Base-by-base conservation (phyloP, 768 basidiomycete genomes). In the Suillus subalutaceus region DNA sequence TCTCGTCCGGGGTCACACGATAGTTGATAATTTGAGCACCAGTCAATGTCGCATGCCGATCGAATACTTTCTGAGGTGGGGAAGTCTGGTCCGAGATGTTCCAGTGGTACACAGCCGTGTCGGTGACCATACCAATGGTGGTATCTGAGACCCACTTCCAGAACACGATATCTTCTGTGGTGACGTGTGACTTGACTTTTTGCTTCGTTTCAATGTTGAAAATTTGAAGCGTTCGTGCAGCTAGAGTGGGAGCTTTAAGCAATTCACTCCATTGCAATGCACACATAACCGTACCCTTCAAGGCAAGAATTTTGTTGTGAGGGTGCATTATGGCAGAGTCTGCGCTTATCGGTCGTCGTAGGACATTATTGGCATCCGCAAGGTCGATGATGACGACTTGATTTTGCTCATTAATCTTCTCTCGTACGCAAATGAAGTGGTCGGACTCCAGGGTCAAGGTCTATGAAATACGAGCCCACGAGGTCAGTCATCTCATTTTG, bases 361-460 rank as follows among this genome's bases (percentile, higher is more conserved):
- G 86, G 72, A 99, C 93, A 90, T 97, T 94, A 83, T 98, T 98
- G 73, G 96, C 94, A 79, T 99, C 94, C 67, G 91, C 84, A 69
- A 99, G 90, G 89, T 99, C 97, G 75, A 99, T 92, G 76, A 99
- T 99, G 77, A 98, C 97, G 69, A 99, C 97, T 80, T 98, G 96
- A 80, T 97, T 95, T 75, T 94, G 90, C 69, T 96, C 96, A 73
- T 92, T 90, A 74, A 94, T 87, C 79, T 95, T 96, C 83, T 99
- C 97, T 65, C 97, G 92, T 67, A 99, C 89, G 78, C 97, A 99
- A 72, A 99, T 97, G 80, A 93, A 99, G 78, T 94, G 93, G 84
- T 99, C 97, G 70, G 94, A 97, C 81, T 99, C 96, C 70, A 99
- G 85, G 6, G 97, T 98, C 71, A 99, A 82, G 32, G 92, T 94